phyloP scores from a whole-genome alignment of 2,329 filamentous ascomycete genomes.

The Pseudocercospora musae region DNA sequence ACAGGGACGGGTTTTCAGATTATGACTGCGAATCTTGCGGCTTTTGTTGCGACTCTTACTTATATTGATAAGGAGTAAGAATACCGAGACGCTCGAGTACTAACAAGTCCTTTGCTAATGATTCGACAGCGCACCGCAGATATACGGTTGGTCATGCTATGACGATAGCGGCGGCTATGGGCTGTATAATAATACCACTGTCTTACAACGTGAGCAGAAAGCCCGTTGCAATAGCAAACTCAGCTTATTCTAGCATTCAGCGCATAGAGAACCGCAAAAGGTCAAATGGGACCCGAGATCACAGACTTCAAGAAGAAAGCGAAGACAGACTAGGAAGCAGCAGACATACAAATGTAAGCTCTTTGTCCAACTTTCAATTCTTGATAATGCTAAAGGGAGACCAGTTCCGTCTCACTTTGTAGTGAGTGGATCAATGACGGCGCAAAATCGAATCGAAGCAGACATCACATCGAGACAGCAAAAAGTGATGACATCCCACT shows the following conservation, averaged over 20 bases:
- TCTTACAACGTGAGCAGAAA: constrained; percentile 1
- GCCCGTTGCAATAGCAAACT: background rate
- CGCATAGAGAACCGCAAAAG: constrained; percentile 2
- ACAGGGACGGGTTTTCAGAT: constrained; percentile 43
- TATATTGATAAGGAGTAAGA: constrained; percentile 40
- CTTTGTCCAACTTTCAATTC: too few relatives aligned
- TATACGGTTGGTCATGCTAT: constrained; percentile 42
- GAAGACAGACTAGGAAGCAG: background rate
- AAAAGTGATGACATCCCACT: too few relatives aligned
- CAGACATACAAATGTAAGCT: constrained; percentile 3
- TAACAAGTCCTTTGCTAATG: background rate
- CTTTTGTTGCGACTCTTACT: constrained; percentile 45
- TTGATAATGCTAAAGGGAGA: background rate
- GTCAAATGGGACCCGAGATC: constrained; percentile 1
- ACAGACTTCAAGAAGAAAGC: background rate
- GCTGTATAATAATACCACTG: constrained; percentile 23
- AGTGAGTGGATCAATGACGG: too few relatives aligned
- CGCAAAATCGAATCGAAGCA: too few relatives aligned
- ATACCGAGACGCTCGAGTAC: background rate
- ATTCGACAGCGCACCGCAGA: constrained; percentile 31
- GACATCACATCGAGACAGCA: background rate
- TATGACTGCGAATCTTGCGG: constrained; percentile 40
- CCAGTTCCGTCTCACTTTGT: background rate
- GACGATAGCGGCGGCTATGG: constrained; percentile 37
- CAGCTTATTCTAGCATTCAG: background rate